Evolutionary conservation across 2,329 filamentous ascomycete species (phyloP), one percentile per base, ranked within the genome.

Genomic region (Arthroderma sp.): DNA sequence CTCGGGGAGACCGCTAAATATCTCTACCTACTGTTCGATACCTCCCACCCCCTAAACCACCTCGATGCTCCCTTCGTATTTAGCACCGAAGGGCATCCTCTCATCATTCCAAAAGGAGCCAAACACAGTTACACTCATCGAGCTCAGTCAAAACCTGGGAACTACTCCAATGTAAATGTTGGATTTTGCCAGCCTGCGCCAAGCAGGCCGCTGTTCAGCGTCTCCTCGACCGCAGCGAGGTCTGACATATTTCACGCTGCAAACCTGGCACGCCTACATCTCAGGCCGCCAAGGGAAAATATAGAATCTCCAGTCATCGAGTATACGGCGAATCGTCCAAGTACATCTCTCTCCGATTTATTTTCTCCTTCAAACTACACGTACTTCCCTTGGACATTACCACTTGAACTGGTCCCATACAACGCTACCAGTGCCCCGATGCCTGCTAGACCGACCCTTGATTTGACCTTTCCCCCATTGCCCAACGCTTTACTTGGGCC

Each of bases 1-100:
- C 73, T 98, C 1, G 89, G 91, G 9, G 91, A 98, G 64, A 98
- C 91, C 1, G 81, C 86, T 38, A 95, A 96, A 63, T 98, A 98
- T 61, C 71, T 98, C 50, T 96, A 93, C 61, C 69, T 98, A 44
- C 75, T 96, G 2, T 96, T 93, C 61, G 85, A 94, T 52, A 74
- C 80, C 4, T 74, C 80, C 9, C 91, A 96, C 63, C 86, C 88
- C 0, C 67, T 98, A 36, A 96, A 96, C 62, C 80, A 78, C 15
- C 68, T 93, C 34, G 91, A 96, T 62, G 80, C 81, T 0, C 79
- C 88, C 0, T 93, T 83, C 61, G 89, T 98, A 9, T 96, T 98
- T 61, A 91, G 85, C 0, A 98, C 91, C 0, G 91, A 98, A 64
- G 91, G 89, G 0, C 91, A 98, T 62, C 91, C 91, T 3, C 70